Evolutionary conservation across 139 green algal genomes (phyloP), one percentile per base, ranked within the genome.

Genomic region (Auxenochlorella protothecoides): DNA sequence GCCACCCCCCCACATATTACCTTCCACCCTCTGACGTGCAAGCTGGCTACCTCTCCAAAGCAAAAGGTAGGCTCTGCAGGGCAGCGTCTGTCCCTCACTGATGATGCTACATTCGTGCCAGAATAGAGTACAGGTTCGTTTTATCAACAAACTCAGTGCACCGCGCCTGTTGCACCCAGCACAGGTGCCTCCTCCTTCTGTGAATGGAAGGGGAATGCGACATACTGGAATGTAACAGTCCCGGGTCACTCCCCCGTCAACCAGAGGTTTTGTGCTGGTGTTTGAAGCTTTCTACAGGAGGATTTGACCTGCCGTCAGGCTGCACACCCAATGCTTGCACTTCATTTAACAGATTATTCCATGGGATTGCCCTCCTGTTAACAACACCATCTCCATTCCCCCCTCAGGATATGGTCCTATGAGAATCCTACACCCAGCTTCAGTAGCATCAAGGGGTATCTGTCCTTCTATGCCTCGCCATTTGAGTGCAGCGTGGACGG

Each of bases 141-240:
- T 44, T 44, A 1, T 44, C 27, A 44, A 44, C 27, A 44, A 44
- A 0, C 27, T 44, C 27, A 44, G 27, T 44, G 27, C 27, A 44
- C 27, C 27, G 27, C 27, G 1, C 27, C 27, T 44, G 27, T 44
- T 44, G 27, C 27, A 44, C 27, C 27, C 27, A 44, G 27, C 27
- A 12, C 67, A 9, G 60, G 62, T 4, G 53, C n/a, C 51, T 65
- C 16, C 51, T 78, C 76, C 5, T 80, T 84, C 55, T 87, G 82
- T 54, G 82, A 87, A 66, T 87, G 79, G 79, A 87, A 87, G 69
- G 82, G 80, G 16, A 5, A 10, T 55, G 78, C 78, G 13, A 73
- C 66, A 3, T 85, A 83, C 59, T 84, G 62, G 44, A 60, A 78
- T 57, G 65, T 85, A 4, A 61, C 16, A 53, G n/a, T 61, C 13